These are phyloP conservation scores for Blastobotrys ciferrii DNA, from an alignment of 1,139 yeast species.

Conservation along the genomic window DNA sequence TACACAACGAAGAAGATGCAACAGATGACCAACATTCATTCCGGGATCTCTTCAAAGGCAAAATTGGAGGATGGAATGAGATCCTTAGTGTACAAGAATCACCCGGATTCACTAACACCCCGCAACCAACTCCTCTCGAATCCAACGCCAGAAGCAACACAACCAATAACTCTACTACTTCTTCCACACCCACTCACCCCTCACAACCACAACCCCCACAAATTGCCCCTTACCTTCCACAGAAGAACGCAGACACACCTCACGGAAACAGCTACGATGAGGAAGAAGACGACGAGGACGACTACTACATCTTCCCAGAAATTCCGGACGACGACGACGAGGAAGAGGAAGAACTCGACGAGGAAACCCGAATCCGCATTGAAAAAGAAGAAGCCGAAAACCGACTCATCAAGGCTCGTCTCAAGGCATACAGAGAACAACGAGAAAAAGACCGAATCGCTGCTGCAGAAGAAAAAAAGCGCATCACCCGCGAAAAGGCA, in stretches of 20 bases:
- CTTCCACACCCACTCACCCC: too few relatives aligned
- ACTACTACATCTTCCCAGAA: not conserved
- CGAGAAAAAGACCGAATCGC: not conserved
- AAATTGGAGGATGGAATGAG: too few relatives aligned
- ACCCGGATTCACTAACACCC: too few relatives aligned
- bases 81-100: too few relatives aligned
- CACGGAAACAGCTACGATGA: too few relatives aligned
- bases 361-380: not conserved
- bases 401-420: conserved; percentile 1
- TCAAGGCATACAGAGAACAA: conserved; percentile 5
- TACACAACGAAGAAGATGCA: not conserved
- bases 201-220: too few relatives aligned
- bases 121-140: too few relatives aligned
- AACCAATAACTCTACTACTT: too few relatives aligned
- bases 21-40: not conserved
- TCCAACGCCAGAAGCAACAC: too few relatives aligned
- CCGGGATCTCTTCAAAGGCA: not conserved
- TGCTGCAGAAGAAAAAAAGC: not conserved
- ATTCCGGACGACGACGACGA: not conserved
- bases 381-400: conserved; percentile 1
- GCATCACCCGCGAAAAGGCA: too few relatives aligned
- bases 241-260: too few relatives aligned
- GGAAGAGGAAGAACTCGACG: conserved; percentile 15
- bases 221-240: too few relatives aligned
- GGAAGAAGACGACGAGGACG: not conserved